These are phyloP conservation scores for Colletotrichum zoysiae DNA, from an alignment of 2,329 filamentous ascomycete species.

Conservation along the genomic window DNA sequence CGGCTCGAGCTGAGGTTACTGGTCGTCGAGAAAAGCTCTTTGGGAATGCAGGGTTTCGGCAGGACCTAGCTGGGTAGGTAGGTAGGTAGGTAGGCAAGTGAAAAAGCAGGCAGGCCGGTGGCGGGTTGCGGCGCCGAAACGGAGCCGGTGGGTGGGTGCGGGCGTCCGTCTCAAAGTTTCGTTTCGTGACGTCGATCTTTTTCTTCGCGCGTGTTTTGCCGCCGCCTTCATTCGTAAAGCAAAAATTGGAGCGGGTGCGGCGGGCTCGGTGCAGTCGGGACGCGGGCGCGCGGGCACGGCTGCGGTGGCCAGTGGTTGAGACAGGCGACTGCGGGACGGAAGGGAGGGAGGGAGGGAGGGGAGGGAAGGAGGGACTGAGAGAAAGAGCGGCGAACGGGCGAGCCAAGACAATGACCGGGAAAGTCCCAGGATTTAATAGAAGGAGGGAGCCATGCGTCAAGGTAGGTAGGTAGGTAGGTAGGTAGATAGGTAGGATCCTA, in stretches of 20 bases:
- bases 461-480: no score
- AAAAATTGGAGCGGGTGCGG: neutral
- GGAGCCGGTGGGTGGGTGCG: conserved; percentile 35
- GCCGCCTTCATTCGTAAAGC: neutral
- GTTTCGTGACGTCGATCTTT: conserved; percentile 33
- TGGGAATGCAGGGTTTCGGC: neutral
- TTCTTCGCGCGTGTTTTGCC: neutral
- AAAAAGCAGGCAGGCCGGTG: conserved; percentile 6
- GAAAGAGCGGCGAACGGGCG: conserved; percentile 11
- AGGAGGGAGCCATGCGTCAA: no score
- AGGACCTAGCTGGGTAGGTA: no score
- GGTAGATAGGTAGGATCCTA: no score
- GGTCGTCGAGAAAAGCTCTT: neutral
- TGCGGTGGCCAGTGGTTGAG: conserved; percentile 13
- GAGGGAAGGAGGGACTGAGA: neutral
- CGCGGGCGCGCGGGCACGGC: neutral
- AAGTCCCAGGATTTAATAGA: conserved; percentile 29
- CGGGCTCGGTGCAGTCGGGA: conserved; percentile 9
- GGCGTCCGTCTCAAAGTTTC: conserved; percentile 26
- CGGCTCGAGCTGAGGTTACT: neutral
- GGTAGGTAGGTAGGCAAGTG: no score
- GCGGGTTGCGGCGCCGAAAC: conserved; percentile 30
- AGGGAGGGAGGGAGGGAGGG: conserved; percentile 3
- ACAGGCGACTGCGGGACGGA: conserved; percentile 1
- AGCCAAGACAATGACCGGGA: conserved; percentile 20